Percentiles rank a stretch among this genome's conserved stretches.
Conservation (phyloP, 164 flowering plant genomes). For the Magnolia sinica region DNA sequence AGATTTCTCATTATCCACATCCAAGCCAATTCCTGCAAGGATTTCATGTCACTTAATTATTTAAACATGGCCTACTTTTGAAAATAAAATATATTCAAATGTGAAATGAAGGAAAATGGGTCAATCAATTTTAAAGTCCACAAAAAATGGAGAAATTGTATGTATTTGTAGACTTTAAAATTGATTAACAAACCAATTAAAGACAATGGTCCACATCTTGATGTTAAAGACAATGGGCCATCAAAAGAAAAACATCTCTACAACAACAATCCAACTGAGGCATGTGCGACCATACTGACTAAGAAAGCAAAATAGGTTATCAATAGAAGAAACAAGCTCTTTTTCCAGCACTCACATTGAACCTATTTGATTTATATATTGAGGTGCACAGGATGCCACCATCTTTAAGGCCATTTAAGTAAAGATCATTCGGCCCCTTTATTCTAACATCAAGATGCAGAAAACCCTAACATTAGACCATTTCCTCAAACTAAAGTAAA, state of each 20-base stretch:
- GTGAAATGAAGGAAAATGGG: background rate
- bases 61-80: background rate
- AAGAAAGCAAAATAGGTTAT: conserved; percentile 4
- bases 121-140: too few relatives aligned
- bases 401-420: conserved; percentile 82
- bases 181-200: too few relatives aligned
- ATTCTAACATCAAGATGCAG: conserved; percentile 75
- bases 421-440: conserved; percentile 99
- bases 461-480: conserved; percentile 59
- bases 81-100: background rate
- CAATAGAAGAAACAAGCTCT: conserved; percentile 15
- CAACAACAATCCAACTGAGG: background rate
- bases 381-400: conserved; percentile 98
- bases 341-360: conserved; percentile 89
- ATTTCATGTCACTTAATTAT: background rate
- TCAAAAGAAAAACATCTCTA: background rate
- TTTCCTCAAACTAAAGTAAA: background rate
- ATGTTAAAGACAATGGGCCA: too few relatives aligned
- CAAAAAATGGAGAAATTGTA: background rate
- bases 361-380: conserved; percentile 73
- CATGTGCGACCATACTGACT: background rate
- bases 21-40: conserved; percentile 84
- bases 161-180: too few relatives aligned
- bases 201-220: too few relatives aligned
- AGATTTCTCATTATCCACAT: conserved; percentile 80